Base-by-base conservation (phyloP, 331 rosid genomes). In the Malus hybrid region DNA sequence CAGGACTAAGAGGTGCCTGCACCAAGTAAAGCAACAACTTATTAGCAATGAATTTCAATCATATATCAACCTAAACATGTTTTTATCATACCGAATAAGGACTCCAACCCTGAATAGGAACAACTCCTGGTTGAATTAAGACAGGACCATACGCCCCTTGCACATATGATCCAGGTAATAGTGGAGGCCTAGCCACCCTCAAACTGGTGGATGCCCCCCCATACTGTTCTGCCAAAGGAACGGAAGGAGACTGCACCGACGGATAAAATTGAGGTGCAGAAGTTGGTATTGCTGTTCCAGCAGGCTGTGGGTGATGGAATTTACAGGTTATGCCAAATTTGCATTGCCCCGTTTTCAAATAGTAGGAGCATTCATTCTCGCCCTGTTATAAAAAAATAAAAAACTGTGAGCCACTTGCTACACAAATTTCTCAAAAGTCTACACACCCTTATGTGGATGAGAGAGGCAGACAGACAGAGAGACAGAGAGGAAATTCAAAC, bases 271-370 rank as follows among this genome's bases (percentile, higher is more conserved):
- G 98, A 80, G 94, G 93, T 81, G 96, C 94, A 86, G 96, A 88
- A 13, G 83, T 78, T 18, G 96, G 85, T 82, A 85, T 66, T 44
- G 95, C 79, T 33, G 90, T 69, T 67, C 88, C 93, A 77, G 88
- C 93, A 56, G 87, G 89, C 78, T 88, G 93, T 69, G 96, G 98
- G 83, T 93, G 91, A 78, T 90, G 91, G 89, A 88, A 93, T 93
- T 90, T 93, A 93, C 96, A 93, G 55, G 96, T 88, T 82, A 85
- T 15, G 76, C 96, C 98, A 85, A 88, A 90, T 85, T 93, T 93
- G 94, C 95, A 93, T 69, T 86, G 98, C 98, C 96, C 96, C 89
- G 90, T 90, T 88, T 93, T 90, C 90, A 93, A 93, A 93, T 90
- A 93, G 83, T 93, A 93, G 94, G 97, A 90, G 97, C 97, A 90